phyloP scores from a whole-genome alignment of 768 basidiomycete genomes.

The Auriscalpium microsporum region DNA sequence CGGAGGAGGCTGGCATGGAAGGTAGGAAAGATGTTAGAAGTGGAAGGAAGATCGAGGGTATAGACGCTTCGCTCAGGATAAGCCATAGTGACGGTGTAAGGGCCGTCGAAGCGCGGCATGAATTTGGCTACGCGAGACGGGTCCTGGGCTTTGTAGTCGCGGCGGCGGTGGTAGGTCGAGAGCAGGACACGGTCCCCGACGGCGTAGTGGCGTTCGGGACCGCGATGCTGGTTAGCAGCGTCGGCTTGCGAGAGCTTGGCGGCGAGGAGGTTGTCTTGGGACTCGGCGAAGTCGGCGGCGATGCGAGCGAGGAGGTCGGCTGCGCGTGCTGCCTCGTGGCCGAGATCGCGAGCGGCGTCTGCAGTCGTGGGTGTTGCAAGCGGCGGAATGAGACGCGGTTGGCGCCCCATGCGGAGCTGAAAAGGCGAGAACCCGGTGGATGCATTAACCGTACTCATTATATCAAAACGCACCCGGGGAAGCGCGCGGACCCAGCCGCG shows the following conservation, averaged over 20 bases:
- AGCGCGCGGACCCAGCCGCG: slow-evolving; percentile 11
- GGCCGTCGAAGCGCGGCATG: slow-evolving; percentile 22
- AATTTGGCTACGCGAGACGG: no score
- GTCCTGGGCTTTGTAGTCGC: no score
- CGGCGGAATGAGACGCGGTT: slow-evolving; percentile 15
- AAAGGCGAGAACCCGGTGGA: slow-evolving; percentile 19
- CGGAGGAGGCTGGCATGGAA: no score
- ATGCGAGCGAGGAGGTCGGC: not conserved
- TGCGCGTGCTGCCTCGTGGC: not conserved
- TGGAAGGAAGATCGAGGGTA: not conserved
- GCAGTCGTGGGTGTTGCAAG: not conserved
- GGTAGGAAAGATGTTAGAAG: not conserved
- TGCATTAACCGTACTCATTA: slow-evolving; percentile 20
- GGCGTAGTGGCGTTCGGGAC: slow-evolving; percentile 16
- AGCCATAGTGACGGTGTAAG: slow-evolving; percentile 15
- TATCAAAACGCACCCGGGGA: slow-evolving; percentile 16
- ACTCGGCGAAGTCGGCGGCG: slow-evolving; percentile 17
- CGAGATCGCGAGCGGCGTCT: no score
- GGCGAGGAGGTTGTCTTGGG: slow-evolving; percentile 4
- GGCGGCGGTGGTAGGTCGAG: no score
- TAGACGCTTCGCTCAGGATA: slow-evolving; percentile 14
- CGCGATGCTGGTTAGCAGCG: slow-evolving; percentile 1
- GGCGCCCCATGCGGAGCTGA: slow-evolving; percentile 13
- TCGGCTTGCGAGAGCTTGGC: no score
- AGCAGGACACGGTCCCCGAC: slow-evolving; percentile 9